phyloP scores from a whole-genome alignment of 495 filamentous ascomycete species.

The Friedmanniomyces endolithicus region DNA sequence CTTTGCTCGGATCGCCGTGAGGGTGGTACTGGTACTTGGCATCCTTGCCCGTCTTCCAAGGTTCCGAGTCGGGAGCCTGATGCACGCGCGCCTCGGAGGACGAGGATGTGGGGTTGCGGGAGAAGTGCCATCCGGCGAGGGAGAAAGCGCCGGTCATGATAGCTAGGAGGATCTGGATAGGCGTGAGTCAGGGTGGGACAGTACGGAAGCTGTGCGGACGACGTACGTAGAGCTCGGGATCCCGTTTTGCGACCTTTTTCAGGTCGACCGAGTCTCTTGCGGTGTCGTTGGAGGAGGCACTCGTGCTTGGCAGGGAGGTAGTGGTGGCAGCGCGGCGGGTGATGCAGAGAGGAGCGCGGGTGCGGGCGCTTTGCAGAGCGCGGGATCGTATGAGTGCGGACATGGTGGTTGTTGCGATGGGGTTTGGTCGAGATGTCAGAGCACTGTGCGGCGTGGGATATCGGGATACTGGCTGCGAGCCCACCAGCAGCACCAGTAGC shows the following conservation, averaged over 20 bases:
- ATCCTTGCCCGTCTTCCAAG: constrained; percentile 62
- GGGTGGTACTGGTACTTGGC: constrained; percentile 90
- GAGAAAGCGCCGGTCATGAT: constrained; percentile 84
- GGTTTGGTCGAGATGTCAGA: not conserved
- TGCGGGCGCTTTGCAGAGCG: not conserved
- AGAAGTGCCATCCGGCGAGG: constrained; percentile 79
- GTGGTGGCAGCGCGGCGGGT: constrained; percentile 16
- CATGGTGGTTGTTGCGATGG: not conserved
- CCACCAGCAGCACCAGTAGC: too few species aligned
- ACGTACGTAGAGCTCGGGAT: constrained; percentile 75
- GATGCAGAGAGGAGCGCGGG: constrained; percentile 6
- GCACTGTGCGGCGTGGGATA: too few species aligned
- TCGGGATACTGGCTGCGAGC: too few species aligned
- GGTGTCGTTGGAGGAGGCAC: constrained; percentile 11
- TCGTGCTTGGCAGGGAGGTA: constrained; percentile 7
- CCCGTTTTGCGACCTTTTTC: constrained; percentile 55
- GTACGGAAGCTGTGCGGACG: not conserved
- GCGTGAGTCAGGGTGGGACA: not conserved
- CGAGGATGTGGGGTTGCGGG: constrained; percentile 71
- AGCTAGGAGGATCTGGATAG: constrained; percentile 62
- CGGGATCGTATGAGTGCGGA: not conserved
- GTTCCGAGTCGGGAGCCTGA: constrained; percentile 64
- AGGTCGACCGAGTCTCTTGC: constrained; percentile 37
- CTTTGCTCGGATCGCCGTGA: constrained; percentile 62
- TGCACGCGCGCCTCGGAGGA: constrained; percentile 68